Base-by-base conservation (phyloP, 345 rosid genomes). In the Rubroshorea leprosula region DNA sequence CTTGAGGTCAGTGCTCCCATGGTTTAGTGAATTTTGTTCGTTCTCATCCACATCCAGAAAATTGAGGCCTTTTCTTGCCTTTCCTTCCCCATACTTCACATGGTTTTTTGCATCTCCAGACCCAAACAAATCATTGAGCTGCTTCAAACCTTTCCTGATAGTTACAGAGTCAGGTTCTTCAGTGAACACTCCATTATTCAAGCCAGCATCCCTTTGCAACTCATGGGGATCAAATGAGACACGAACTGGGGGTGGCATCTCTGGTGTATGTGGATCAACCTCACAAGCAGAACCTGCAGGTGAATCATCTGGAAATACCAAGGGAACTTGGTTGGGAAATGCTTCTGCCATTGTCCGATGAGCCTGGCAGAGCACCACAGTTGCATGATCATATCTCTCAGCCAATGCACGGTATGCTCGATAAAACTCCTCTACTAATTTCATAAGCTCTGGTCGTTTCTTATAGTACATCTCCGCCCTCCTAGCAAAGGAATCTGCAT, bases 381-480 rank as follows among this genome's bases (percentile, higher is more conserved):
- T 94, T 0, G 99, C 99, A 74, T 94, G 83, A 77, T 90, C 92
- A 53, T 94, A 94, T 81, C 99, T 84, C 78, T 85, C 99, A 61
- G 99, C 97, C 72, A 94, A 76, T 24, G 96, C 96, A 69, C 99
- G 95, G 58, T 94, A 94, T 3, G 92, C 97, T 72, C 99, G 78
- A 67, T 90, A 94, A 67, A 94, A 90, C 75, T 94, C 99, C 81
- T 94, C 99, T 5, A 94, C 97, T 81, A 94, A 54, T 73, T 94
- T 87, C 97, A 85, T 83, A 58, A 94, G 88, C 73, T 94, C 97
- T 20, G 99, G 97, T 41, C 99, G 86, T 78, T 90, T 82, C 78
- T 85, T 90, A 58, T 90, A 94, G 63, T 94, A 94, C 99, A 94
- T 87, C 61, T 94, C 99, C n/a, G 99, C 99, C 74, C 97, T 78